phyloP scores from a whole-genome alignment of 2,329 filamentous ascomycete genomes.

The Tolypocladium endophyticum region DNA sequence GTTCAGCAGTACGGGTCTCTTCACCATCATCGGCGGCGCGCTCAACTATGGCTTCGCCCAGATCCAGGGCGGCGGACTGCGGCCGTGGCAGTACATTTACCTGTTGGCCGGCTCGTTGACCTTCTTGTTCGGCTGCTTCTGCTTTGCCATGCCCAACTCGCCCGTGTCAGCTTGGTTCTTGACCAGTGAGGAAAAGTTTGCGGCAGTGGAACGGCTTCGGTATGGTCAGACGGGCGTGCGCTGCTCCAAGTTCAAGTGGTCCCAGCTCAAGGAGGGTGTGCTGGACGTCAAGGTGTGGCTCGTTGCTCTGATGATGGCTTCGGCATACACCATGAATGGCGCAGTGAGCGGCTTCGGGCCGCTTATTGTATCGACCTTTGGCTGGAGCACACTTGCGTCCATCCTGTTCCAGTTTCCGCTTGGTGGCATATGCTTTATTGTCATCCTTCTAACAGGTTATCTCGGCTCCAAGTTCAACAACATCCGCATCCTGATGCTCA shows the following conservation, averaged over 20 bases:
- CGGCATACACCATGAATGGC: conserved; percentile 62
- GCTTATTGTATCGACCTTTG: conserved; percentile 62
- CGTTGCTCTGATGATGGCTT: conserved; percentile 57
- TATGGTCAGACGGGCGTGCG: conserved; percentile 53
- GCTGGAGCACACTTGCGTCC: conserved; percentile 50
- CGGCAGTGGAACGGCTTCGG: conserved; percentile 53
- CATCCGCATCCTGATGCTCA: conserved; percentile 53
- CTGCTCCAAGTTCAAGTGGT: conserved; percentile 47
- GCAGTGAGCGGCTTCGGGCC: conserved; percentile 62
- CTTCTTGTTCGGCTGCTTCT: conserved; percentile 52
- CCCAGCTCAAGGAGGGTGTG: conserved; percentile 47
- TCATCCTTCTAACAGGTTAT: conserved; percentile 56
- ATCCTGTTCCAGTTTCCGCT: conserved; percentile 70
- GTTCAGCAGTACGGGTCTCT: conserved; percentile 50
- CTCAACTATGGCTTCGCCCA: conserved; percentile 61
- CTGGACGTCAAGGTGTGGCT: conserved; percentile 54
- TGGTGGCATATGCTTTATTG: conserved; percentile 55
- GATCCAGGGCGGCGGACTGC: conserved; percentile 41
- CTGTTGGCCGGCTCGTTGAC: conserved; percentile 54
- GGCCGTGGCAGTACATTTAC: conserved; percentile 62
- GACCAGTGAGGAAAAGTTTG: conserved; percentile 47
- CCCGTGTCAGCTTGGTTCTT: conserved; percentile 62
- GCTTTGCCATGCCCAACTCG: conserved; percentile 55
- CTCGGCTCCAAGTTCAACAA: conserved; percentile 50
- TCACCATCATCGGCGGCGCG: conserved; percentile 51